Conservation (phyloP, 805 yeast species). For the Middelhovenomyces tepae region DNA sequence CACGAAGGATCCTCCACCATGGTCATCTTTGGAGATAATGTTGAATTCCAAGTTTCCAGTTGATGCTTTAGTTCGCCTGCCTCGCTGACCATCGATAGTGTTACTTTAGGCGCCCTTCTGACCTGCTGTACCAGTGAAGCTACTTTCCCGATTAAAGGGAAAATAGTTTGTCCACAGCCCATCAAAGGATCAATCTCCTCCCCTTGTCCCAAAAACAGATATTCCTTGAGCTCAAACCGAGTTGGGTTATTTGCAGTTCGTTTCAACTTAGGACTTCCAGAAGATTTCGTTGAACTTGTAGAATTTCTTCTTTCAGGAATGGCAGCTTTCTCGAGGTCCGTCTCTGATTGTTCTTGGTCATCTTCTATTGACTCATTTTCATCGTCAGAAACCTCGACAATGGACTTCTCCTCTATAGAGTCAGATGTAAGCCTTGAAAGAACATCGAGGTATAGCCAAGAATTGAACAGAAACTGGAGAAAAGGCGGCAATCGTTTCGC, state of each 20-base stretch:
- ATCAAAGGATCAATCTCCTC: slow-evolving; percentile 51
- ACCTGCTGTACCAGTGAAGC: slow-evolving; percentile 47
- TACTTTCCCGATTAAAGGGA: slow-evolving; percentile 56
- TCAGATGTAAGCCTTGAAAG: slow-evolving; percentile 56
- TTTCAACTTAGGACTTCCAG: background rate
- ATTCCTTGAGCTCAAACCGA: slow-evolving; percentile 29
- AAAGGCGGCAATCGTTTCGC: slow-evolving; percentile 26
- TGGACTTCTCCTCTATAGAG: slow-evolving; percentile 31
- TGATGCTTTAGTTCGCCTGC: slow-evolving; percentile 49
- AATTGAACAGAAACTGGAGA: slow-evolving; percentile 47
- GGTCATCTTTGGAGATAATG: slow-evolving; percentile 30
- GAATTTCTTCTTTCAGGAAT: background rate
- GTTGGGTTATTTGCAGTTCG: slow-evolving; percentile 2
- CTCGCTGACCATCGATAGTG: slow-evolving; percentile 39
- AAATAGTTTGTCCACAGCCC: slow-evolving; percentile 59
- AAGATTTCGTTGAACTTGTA: slow-evolving; percentile 4
- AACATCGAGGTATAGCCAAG: slow-evolving; percentile 64
- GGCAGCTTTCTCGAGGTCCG: background rate
- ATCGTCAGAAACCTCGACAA: slow-evolving; percentile 11
- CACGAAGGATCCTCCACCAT: slow-evolving; percentile 36
- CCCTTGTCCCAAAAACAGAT: slow-evolving; percentile 28
- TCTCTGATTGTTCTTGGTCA: slow-evolving; percentile 8
- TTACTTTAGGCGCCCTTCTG: slow-evolving; percentile 33
- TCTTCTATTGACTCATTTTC: no score
- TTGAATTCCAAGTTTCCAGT: slow-evolving; percentile 50